Conservation (phyloP, 805 yeast genomes). For the Hyphopichia homilentoma region DNA sequence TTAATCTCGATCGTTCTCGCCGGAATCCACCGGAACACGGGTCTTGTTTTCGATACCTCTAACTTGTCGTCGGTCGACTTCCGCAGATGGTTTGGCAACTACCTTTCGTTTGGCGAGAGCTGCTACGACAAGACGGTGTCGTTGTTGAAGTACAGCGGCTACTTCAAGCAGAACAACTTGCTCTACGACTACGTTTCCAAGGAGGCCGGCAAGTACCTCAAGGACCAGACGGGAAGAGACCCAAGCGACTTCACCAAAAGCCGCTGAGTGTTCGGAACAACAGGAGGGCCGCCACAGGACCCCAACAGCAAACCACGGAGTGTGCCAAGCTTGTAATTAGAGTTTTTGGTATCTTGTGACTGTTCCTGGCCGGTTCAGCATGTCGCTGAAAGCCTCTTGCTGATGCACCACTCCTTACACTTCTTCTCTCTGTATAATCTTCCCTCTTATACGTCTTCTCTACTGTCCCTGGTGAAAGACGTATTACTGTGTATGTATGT, state of each 20-base stretch:
- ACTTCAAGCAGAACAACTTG: slow-evolving; percentile 45
- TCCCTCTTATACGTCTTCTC: too few relatives aligned
- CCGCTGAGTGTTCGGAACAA: too few relatives aligned
- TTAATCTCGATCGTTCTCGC: slow-evolving; percentile 79
- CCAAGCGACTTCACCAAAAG: slow-evolving; percentile 17
- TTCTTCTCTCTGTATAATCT: too few relatives aligned
- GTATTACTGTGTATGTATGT: too few relatives aligned
- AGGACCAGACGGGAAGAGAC: slow-evolving; percentile 29
- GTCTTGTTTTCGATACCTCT: slow-evolving; percentile 54
- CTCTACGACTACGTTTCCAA: slow-evolving; percentile 31
- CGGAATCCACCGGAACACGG: slow-evolving; percentile 81
- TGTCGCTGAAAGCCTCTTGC: too few relatives aligned
- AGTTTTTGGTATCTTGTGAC: too few relatives aligned
- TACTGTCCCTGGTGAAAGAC: too few relatives aligned
- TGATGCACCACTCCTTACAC: too few relatives aligned
- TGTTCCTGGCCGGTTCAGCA: too few relatives aligned
- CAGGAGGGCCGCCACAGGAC: too few relatives aligned
- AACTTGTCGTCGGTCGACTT: slow-evolving; percentile 45
- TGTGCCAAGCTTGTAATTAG: too few relatives aligned
- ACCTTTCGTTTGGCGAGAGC: slow-evolving; percentile 57
- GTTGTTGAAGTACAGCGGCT: slow-evolving; percentile 43
- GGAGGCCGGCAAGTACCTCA: slow-evolving; percentile 25
- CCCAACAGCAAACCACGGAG: too few relatives aligned
- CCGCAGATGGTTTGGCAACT: slow-evolving; percentile 48
- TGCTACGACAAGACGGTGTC: slow-evolving; percentile 49